phyloP scores from a whole-genome alignment of 2,329 filamentous ascomycete species.

The Coleophoma cylindrospora region DNA sequence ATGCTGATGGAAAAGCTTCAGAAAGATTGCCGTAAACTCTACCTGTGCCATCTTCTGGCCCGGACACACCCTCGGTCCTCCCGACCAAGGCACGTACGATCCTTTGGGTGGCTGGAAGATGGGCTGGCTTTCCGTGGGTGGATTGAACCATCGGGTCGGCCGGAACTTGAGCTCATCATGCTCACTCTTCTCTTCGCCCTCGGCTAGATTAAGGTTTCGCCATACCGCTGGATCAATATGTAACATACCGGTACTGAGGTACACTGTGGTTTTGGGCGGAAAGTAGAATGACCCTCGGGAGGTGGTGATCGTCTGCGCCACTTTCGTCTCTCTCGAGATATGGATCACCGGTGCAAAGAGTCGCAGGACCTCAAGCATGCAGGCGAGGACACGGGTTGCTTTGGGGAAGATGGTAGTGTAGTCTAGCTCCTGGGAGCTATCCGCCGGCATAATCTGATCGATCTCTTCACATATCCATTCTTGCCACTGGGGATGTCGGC shows the following conservation, averaged over 20 bases:
- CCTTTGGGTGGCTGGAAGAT: slow-evolving; percentile 3
- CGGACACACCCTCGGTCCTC: slow-evolving; percentile 12
- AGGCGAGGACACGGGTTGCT: slow-evolving; percentile 33
- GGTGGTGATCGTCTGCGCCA: slow-evolving; percentile 43
- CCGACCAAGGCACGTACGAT: slow-evolving; percentile 12
- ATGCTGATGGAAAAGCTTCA: not conserved
- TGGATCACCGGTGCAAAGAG: not conserved
- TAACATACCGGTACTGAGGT: slow-evolving; percentile 5
- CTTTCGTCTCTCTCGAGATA: too few species aligned
- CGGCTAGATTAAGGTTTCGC: slow-evolving; percentile 7
- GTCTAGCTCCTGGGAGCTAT: slow-evolving; percentile 21
- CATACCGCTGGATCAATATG: slow-evolving; percentile 9
- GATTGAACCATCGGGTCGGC: not conserved
- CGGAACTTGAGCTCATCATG: slow-evolving; percentile 1
- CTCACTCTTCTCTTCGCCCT: slow-evolving; percentile 11
- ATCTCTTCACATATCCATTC: slow-evolving; percentile 18
- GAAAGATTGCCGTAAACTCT: slow-evolving; percentile 15
- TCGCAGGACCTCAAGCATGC: slow-evolving; percentile 23
- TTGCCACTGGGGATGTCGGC: slow-evolving; percentile 12
- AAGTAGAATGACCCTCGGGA: slow-evolving; percentile 48
- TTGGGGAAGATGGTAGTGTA: slow-evolving; percentile 33
- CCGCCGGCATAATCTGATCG: slow-evolving; percentile 14
- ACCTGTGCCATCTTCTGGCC: slow-evolving; percentile 16
- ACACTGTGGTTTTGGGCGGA: slow-evolving; percentile 36
- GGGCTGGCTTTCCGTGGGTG: not conserved